A percentile compares a stretch with the other conserved stretches of the same genome.
These are phyloP conservation scores for Mycena belliarum DNA, from an alignment of 768 basidiomycete genomes.

Conservation along the genomic window DNA sequence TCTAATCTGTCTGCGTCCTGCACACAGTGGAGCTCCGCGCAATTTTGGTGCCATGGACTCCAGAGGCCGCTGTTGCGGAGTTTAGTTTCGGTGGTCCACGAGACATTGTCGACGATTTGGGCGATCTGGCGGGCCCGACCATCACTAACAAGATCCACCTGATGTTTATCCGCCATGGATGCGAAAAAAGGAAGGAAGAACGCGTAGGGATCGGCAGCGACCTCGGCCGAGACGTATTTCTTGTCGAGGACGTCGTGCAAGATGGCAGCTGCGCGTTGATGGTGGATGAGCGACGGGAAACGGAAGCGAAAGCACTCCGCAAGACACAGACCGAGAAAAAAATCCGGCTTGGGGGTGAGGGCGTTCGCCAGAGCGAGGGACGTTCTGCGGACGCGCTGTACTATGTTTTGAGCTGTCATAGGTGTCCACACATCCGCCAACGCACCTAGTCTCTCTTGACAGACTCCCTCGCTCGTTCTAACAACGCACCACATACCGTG, in stretches of 20 bases:
- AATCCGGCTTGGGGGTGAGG: slow-evolving; percentile 53
- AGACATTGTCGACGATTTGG: slow-evolving; percentile 74
- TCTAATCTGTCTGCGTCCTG: slow-evolving; percentile 59
- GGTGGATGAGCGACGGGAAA: slow-evolving; percentile 30
- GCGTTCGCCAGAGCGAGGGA: slow-evolving; percentile 67
- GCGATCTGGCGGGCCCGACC: slow-evolving; percentile 59
- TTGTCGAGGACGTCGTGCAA: slow-evolving; percentile 88
- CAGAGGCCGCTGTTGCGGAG: slow-evolving; percentile 29
- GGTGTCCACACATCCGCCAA: background rate
- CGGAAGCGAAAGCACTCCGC: background rate
- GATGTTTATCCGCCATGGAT: slow-evolving; percentile 47
- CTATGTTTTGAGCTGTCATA: slow-evolving; percentile 36
- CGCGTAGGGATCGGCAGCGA: slow-evolving; percentile 40
- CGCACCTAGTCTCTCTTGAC: no score
- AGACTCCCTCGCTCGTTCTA: no score
- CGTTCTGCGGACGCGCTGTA: slow-evolving; percentile 79
- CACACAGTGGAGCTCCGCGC: slow-evolving; percentile 31
- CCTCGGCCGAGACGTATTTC: slow-evolving; percentile 67
- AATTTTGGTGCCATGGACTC: slow-evolving; percentile 8
- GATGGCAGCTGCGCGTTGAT: slow-evolving; percentile 57
- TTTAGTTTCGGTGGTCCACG: slow-evolving; percentile 83
- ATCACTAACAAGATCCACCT: slow-evolving; percentile 58
- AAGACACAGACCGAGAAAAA: slow-evolving; percentile 54
- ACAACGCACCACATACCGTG: slow-evolving; percentile 79
- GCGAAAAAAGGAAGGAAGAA: slow-evolving; percentile 33